These are phyloP conservation scores for Pleurotus sapidus DNA, from an alignment of 768 basidiomycete genomes.

Conservation along the genomic window DNA sequence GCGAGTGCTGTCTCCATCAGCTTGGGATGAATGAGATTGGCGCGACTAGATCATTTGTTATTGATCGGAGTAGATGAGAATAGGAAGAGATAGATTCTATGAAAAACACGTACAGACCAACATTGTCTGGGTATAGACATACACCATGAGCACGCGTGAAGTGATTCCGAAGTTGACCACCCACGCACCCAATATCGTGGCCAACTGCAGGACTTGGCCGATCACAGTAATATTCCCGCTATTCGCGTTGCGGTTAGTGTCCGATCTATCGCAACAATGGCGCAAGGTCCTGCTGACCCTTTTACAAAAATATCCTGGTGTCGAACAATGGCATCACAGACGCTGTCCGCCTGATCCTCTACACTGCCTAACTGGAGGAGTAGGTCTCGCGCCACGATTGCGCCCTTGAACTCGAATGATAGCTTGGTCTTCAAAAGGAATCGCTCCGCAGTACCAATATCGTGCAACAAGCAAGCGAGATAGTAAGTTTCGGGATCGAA, in stretches of 20 bases:
- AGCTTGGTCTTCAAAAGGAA: conserved; percentile 51
- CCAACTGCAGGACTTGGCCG: conserved; percentile 47
- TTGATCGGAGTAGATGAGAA: conserved; percentile 7
- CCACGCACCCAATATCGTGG: conserved; percentile 41
- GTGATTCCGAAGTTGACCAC: not conserved
- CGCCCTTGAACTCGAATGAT: conserved; percentile 57
- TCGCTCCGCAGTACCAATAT: conserved; percentile 47
- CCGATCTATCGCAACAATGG: not conserved
- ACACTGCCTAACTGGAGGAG: conserved; percentile 38
- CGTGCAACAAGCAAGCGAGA: conserved; percentile 49
- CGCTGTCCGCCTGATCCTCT: conserved; percentile 49
- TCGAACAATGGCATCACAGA: conserved; percentile 48
- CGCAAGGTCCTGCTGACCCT: conserved; percentile 24
- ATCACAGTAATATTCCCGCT: conserved; percentile 49
- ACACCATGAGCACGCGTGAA: conserved; percentile 8
- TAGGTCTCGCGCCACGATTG: conserved; percentile 47
- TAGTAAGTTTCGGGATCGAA: conserved; percentile 46
- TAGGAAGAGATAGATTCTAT: not conserved
- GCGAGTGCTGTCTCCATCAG: conserved; percentile 39
- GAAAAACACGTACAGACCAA: conserved; percentile 35
- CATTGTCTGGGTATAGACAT: conserved; percentile 30
- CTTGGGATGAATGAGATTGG: conserved; percentile 37
- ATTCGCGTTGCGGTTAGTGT: conserved; percentile 3
- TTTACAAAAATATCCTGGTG: conserved; percentile 47
- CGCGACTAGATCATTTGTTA: conserved; percentile 26